Percentiles rank a stretch among this genome's conserved stretches.
These are phyloP conservation scores for Ascodesmis nigricans DNA, from an alignment of 495 filamentous ascomycete species.

Conservation along the genomic window DNA sequence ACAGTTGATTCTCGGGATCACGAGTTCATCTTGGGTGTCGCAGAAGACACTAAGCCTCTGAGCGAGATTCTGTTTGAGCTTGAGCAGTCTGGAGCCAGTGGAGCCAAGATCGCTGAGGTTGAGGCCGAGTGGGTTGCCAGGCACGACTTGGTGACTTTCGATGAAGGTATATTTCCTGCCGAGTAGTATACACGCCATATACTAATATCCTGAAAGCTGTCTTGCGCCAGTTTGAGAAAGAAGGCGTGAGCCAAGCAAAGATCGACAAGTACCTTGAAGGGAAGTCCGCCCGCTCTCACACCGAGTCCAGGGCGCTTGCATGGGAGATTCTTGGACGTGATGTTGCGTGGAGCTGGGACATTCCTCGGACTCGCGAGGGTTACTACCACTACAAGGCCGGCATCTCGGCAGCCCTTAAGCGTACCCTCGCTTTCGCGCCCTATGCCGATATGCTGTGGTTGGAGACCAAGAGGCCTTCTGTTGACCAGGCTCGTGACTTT, in stretches of 20 bases:
- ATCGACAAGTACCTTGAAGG: slow-evolving; percentile 42
- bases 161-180: slow-evolving; percentile 37
- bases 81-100: slow-evolving; percentile 55
- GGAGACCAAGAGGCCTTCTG: slow-evolving; percentile 74
- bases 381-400: slow-evolving; percentile 91
- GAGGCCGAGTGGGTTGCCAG: slow-evolving; percentile 80
- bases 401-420: slow-evolving; percentile 73
- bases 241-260: slow-evolving; percentile 35
- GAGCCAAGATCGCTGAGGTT: slow-evolving; percentile 58
- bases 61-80: slow-evolving; percentile 79
- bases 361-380: slow-evolving; percentile 80
- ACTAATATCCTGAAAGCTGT: slow-evolving; percentile 30
- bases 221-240: slow-evolving; percentile 44
- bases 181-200: neutral
- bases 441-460: slow-evolving; percentile 95
- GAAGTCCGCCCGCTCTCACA: slow-evolving; percentile 35
- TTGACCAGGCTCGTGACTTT: slow-evolving; percentile 51
- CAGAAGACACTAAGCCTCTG: slow-evolving; percentile 48
- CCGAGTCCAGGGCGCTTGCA: slow-evolving; percentile 50
- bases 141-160: slow-evolving; percentile 71
- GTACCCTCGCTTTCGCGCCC: slow-evolving; percentile 71
- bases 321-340: slow-evolving; percentile 32
- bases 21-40: slow-evolving; percentile 80
- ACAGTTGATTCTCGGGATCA: slow-evolving; percentile 86
- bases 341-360: slow-evolving; percentile 72